phyloP scores from a whole-genome alignment of 116 monocot genomes.

The Cymodocea nodosa region DNA sequence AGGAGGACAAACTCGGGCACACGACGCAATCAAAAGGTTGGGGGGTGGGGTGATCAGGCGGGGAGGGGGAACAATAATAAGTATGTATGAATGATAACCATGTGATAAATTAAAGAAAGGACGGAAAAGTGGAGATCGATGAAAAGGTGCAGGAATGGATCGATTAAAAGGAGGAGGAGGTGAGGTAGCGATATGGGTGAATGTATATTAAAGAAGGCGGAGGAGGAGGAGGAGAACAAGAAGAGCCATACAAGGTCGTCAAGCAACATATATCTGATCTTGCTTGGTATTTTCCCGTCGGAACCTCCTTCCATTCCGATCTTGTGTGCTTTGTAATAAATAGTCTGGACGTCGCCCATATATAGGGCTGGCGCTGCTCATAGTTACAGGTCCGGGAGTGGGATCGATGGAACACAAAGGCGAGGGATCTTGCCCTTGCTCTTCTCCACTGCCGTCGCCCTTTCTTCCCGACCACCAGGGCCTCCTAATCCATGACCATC shows the following conservation, averaged over 20 bases:
- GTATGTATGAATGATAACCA: neutral
- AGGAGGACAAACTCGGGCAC: neutral
- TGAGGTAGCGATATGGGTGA: no score
- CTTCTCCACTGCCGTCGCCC: neutral
- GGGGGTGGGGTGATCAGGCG: neutral
- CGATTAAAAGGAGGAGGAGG: neutral
- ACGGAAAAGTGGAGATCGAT: neutral
- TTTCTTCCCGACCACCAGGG: neutral
- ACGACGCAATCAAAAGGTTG: neutral
- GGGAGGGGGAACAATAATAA: conserved; percentile 5
- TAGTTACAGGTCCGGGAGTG: no score
- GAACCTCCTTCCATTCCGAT: no score
- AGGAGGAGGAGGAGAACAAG: no score
- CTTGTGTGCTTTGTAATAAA: no score
- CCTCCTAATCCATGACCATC: neutral
- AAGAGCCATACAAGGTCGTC: no score
- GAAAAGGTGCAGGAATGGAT: conserved; percentile 2
- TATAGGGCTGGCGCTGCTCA: neutral
- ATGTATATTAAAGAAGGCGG: no score
- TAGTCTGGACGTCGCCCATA: no score
- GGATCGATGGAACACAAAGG: neutral
- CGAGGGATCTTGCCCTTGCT: neutral
- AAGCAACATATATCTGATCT: neutral
- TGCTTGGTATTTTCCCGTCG: neutral
- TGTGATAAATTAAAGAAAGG: neutral